Evolutionary conservation across 2,329 filamentous ascomycete genomes (phyloP).

Genomic region (Claviceps arundinis): DNA sequence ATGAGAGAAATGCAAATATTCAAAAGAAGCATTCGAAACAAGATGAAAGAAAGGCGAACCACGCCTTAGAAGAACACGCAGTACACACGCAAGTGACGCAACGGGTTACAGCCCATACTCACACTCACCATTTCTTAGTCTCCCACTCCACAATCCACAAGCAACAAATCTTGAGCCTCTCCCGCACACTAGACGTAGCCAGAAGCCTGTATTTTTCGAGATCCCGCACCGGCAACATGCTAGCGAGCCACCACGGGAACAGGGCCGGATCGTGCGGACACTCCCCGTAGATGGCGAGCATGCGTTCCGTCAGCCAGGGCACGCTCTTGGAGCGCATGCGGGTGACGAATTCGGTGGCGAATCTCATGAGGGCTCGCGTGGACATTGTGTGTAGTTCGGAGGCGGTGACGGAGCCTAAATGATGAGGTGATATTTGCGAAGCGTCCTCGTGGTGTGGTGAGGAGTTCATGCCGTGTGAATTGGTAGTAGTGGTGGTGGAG

Average conservation of each 20-base stretch:
- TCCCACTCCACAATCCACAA: constrained; percentile 66
- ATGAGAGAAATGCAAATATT: no score
- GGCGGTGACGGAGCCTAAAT: background rate
- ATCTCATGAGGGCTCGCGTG: constrained; percentile 55
- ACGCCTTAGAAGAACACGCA: background rate
- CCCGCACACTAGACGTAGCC: constrained; percentile 59
- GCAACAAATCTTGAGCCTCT: constrained; percentile 71
- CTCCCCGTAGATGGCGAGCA: constrained; percentile 62
- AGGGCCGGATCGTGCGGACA: constrained; percentile 61
- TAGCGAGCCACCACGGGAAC: constrained; percentile 87
- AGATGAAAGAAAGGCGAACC: no score
- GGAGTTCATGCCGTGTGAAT: no score
- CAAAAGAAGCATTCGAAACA: no score
- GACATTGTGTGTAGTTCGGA: constrained; percentile 35
- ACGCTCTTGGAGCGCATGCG: constrained; percentile 56
- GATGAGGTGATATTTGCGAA: background rate
- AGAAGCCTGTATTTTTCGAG: constrained; percentile 69
- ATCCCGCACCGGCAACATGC: constrained; percentile 63
- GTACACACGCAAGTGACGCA: background rate
- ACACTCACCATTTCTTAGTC: constrained; percentile 53
- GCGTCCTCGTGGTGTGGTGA: no score
- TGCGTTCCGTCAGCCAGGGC: constrained; percentile 60
- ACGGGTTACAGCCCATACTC: constrained; percentile 21
- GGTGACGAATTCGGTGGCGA: constrained; percentile 52
- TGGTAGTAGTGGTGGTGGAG: no score